Evolutionary conservation across 139 green algal genomes (phyloP), one percentile per base, ranked within the genome.

Genomic region (Limnomonas spitsbergensis): DNA sequence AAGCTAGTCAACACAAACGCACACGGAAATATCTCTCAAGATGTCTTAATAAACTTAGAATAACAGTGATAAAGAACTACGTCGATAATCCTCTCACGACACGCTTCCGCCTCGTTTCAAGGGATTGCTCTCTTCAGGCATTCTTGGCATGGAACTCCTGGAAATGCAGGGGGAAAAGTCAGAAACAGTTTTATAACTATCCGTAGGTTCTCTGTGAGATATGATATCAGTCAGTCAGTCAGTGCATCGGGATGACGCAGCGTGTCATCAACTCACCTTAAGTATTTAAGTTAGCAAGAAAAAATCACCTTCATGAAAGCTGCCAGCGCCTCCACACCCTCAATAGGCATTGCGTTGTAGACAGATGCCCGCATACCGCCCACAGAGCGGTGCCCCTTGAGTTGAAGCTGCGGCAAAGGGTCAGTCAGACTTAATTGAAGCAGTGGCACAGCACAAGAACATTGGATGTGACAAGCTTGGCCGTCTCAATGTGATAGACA

Each of bases 291-390:
- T 61, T 61, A 61, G 47, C 47, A 61, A 20, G 14, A 29, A 20
- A 61, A 61, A 20, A 14, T 61, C 20, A 61, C 82, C 78, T 93
- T 90, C 96, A 99, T 99, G 85, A 98, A 97, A 2, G 78, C 72
- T 0, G 87, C 94, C 52, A 99, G 88, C 54, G 79, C 69, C 83
- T 97, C 42, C 26, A 97, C 91, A 34, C 94, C 96, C 77, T 95
- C 94, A 9, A 90, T 26, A 1, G 96, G 96, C 96, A 99, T 98
- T 39, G 94, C 93, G 82, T 99, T 99, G 89, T 99, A 99, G 78
- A 99, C 98, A 66, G 91, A 97, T 1, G 96, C 96, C 34, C 96
- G 91, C 94, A 99, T 98, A 82, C 96, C 96, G 35, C 96, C 96
- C 37, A 99, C 96, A 66, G 89, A 96, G 40, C 96, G 89, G 88